phyloP scores from a whole-genome alignment of 139 green algal species.

The Spirogloea muscicola region DNA sequence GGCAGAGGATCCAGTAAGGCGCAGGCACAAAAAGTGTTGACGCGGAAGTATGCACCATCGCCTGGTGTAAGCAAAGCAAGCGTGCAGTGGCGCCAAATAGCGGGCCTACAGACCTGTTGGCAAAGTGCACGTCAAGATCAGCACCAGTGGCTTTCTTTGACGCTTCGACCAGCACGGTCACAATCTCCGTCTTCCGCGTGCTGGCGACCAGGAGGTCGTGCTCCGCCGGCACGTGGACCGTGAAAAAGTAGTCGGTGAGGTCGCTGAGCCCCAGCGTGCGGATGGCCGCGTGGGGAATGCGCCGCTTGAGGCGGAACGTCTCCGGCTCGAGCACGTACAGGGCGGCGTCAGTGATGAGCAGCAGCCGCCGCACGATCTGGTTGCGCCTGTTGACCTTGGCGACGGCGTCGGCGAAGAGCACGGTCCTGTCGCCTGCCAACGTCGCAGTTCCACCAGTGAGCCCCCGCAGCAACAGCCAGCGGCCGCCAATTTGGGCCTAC shows the following conservation, averaged over 20 bases:
- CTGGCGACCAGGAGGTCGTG: slow-evolving; percentile 31
- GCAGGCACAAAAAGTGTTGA: neutral
- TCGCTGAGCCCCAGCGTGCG: slow-evolving; percentile 17
- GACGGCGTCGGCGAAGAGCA: slow-evolving; percentile 30
- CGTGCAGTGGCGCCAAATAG: neutral
- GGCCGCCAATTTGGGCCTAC: neutral
- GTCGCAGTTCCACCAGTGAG: too few species aligned
- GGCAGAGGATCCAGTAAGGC: too few species aligned
- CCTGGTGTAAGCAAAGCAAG: neutral
- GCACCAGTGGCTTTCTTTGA: slow-evolving; percentile 12
- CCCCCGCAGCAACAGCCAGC: too few species aligned
- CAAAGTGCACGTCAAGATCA: slow-evolving; percentile 9
- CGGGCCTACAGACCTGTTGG: slow-evolving; percentile 22
- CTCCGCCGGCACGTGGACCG: slow-evolving; percentile 26
- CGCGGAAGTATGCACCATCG: neutral
- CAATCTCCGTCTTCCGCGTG: slow-evolving; percentile 39
- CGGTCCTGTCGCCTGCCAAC: slow-evolving; percentile 25
- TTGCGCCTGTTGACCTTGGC: slow-evolving; percentile 31
- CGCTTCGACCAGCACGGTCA: slow-evolving; percentile 30
- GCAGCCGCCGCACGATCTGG: slow-evolving; percentile 4
- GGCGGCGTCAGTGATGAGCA: slow-evolving; percentile 26
- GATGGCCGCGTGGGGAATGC: slow-evolving; percentile 6
- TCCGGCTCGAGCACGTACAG: slow-evolving; percentile 24
- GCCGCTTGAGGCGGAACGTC: slow-evolving; percentile 25
- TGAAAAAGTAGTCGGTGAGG: slow-evolving; percentile 33